Evolutionary conservation across 108 stramenopile species (phyloP).

Genomic region (Conticribra weissflogii): DNA sequence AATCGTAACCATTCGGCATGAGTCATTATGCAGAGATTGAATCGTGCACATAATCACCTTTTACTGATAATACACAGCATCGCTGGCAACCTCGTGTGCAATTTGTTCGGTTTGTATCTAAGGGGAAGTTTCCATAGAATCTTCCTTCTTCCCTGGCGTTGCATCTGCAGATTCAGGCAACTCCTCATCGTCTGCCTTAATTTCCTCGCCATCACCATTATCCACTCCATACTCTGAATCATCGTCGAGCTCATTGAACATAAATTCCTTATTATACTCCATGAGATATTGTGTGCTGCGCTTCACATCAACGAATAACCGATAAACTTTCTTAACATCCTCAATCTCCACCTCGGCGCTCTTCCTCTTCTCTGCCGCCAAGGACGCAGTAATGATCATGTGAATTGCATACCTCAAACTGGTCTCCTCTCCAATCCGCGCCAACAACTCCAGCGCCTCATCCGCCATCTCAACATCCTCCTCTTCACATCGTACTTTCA

Average conservation of each 20-base stretch:
- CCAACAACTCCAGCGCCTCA: slow-evolving; percentile 94
- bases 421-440: slow-evolving; percentile 95
- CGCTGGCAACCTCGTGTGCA: too few relatives aligned
- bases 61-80: too few relatives aligned
- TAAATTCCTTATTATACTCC: slow-evolving; percentile 97
- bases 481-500: slow-evolving; percentile 90
- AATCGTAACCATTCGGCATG: too few relatives aligned
- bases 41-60: too few relatives aligned
- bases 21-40: too few relatives aligned
- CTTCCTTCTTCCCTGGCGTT: background rate
- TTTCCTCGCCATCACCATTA: slow-evolving; percentile 18
- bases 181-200: background rate
- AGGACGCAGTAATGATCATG: slow-evolving; percentile 94
- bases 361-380: slow-evolving; percentile 91
- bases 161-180: too few relatives aligned
- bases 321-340: slow-evolving; percentile 91
- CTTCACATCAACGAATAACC: slow-evolving; percentile 97
- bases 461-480: slow-evolving; percentile 98
- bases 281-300: slow-evolving; percentile 98
- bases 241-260: slow-evolving; percentile 88
- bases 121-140: slow-evolving; percentile 39
- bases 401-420: slow-evolving; percentile 98
- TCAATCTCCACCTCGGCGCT: slow-evolving; percentile 84
- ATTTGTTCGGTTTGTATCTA: too few relatives aligned
- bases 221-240: slow-evolving; percentile 43